These are phyloP conservation scores for Exophiala phaeomuriformis DNA, from an alignment of 2,329 filamentous ascomycete genomes.

Conservation along the genomic window DNA sequence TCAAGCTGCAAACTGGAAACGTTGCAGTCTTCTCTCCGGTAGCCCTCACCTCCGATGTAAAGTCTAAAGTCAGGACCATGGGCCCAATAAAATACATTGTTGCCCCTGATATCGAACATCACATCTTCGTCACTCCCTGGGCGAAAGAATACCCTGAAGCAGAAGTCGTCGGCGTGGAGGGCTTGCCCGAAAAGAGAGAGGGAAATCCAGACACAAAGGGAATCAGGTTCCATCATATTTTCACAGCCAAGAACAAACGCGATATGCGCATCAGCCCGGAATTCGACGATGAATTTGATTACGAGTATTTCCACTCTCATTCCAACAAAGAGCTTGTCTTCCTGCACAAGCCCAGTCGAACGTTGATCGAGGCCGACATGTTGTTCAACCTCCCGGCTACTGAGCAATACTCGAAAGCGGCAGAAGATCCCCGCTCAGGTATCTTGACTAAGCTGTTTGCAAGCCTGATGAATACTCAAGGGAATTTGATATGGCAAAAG, in stretches of 20 bases:
- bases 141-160: slow-evolving; percentile 69
- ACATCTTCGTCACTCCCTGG: slow-evolving; percentile 88
- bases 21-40: slow-evolving; percentile 91
- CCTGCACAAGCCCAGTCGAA: slow-evolving; percentile 67
- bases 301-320: slow-evolving; percentile 74
- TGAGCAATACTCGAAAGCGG: slow-evolving; percentile 69
- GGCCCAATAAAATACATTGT: slow-evolving; percentile 74
- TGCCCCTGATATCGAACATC: slow-evolving; percentile 85
- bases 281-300: slow-evolving; percentile 80
- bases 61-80: slow-evolving; percentile 51
- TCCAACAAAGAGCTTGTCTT: slow-evolving; percentile 84
- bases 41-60: slow-evolving; percentile 68
- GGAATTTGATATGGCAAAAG: slow-evolving; percentile 65
- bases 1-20: slow-evolving; percentile 67
- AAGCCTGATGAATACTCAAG: slow-evolving; percentile 54
- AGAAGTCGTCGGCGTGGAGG: slow-evolving; percentile 72
- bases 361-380: slow-evolving; percentile 82
- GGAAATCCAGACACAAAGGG: slow-evolving; percentile 50
- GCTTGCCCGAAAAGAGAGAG: slow-evolving; percentile 73
- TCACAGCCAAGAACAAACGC: slow-evolving; percentile 49
- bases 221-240: slow-evolving; percentile 61
- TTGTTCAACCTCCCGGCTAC: slow-evolving; percentile 82
- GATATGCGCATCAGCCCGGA: slow-evolving; percentile 57
- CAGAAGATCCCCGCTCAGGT: slow-evolving; percentile 45
- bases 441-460: slow-evolving; percentile 53